These are phyloP conservation scores for Ulmus americana DNA, from an alignment of 331 rosid genomes.

Conservation along the genomic window DNA sequence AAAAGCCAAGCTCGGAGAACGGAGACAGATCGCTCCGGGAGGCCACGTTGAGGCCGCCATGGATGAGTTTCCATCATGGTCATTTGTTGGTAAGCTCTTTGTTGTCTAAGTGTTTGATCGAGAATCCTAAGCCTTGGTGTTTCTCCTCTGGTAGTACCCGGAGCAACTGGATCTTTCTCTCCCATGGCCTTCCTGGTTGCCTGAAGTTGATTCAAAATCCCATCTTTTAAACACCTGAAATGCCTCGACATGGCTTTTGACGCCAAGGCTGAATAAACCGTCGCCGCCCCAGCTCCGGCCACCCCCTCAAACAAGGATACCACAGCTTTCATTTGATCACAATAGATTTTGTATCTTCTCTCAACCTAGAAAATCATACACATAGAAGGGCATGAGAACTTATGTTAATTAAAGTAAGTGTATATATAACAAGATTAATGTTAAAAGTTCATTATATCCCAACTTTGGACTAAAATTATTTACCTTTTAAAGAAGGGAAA, in stretches of 20 bases:
- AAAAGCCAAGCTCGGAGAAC: slow-evolving; percentile 95
- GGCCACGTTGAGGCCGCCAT: slow-evolving; percentile 99
- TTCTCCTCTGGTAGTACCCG: slow-evolving; percentile 70
- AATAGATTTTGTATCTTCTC: slow-evolving; percentile 73
- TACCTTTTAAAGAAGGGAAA: background rate
- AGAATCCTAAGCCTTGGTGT: slow-evolving; percentile 71
- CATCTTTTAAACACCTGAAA: slow-evolving; percentile 74
- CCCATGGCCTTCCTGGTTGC: slow-evolving; percentile 65
- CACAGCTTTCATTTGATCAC: slow-evolving; percentile 80
- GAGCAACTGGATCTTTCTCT: slow-evolving; percentile 65
- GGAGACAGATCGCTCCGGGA: slow-evolving; percentile 87
- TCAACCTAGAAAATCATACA: slow-evolving; percentile 50
- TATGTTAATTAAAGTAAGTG: background rate
- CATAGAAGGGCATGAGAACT: background rate
- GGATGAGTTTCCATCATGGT: slow-evolving; percentile 86
- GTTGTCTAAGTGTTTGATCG: slow-evolving; percentile 72
- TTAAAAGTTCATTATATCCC: no score
- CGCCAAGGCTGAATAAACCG: slow-evolving; percentile 73
- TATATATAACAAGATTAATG: background rate
- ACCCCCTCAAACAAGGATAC: slow-evolving; percentile 66
- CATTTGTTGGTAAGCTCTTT: slow-evolving; percentile 78
- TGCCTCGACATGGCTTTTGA: slow-evolving; percentile 81
- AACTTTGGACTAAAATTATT: no score
- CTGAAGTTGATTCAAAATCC: slow-evolving; percentile 55
- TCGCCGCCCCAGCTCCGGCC: slow-evolving; percentile 70